Percentiles rank a stretch among this genome's conserved stretches.
Evolutionary conservation across 345 rosid genomes (phyloP).

Genomic region (Abelmoschus esculentus): DNA sequence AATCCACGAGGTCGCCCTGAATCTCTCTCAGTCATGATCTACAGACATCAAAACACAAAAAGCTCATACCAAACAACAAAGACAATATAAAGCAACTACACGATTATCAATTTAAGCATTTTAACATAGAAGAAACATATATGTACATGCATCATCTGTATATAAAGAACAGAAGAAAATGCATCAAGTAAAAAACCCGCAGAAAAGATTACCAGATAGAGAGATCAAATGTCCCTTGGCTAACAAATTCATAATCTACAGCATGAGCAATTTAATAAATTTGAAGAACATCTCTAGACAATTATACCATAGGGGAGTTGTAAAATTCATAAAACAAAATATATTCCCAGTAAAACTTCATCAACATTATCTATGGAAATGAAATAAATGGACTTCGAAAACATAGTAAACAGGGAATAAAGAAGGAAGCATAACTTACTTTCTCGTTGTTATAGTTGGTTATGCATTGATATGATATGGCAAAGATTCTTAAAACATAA

Average conservation of each 20-base stretch:
- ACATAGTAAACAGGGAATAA: neutral
- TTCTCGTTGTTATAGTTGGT: conserved; percentile 19
- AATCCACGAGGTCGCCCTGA: conserved; percentile 95
- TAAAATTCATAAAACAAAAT: neutral
- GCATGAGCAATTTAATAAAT: too few relatives aligned
- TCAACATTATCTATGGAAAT: neutral
- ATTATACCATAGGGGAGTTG: neutral
- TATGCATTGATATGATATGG: conserved; percentile 23
- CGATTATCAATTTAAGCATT: neutral
- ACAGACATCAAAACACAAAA: conserved; percentile 30
- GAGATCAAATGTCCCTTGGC: too few relatives aligned
- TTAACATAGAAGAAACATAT: neutral
- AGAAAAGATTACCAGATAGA: too few relatives aligned
- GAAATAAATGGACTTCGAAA: neutral
- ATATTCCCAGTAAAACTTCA: neutral
- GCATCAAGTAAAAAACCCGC: neutral
- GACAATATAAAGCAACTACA: conserved; percentile 13
- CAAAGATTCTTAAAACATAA: conserved; percentile 25
- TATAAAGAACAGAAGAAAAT: neutral
- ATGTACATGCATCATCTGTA: neutral
- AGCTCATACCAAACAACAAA: conserved; percentile 27
- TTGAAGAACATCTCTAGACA: neutral
- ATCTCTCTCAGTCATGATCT: conserved; percentile 97
- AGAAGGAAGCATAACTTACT: conserved; percentile 29
- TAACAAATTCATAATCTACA: too few relatives aligned